Evolutionary conservation across 1,139 yeast genomes (phyloP).

Genomic region (Debaryomycetaceae sp.): DNA sequence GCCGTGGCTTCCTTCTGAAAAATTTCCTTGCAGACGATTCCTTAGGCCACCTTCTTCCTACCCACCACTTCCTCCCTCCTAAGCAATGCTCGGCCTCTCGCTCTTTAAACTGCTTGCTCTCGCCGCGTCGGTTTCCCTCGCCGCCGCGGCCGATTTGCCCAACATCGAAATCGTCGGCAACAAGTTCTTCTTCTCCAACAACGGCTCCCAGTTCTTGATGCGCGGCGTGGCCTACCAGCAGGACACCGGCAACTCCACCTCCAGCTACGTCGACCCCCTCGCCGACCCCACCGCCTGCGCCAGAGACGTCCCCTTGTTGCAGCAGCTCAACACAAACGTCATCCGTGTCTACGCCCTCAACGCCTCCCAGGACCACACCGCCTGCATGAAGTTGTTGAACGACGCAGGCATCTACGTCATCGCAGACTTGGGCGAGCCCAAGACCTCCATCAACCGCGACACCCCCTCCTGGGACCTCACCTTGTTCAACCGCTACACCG

Average conservation of each 20-base stretch:
- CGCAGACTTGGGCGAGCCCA: slow-evolving; percentile 65
- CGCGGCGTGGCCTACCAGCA: slow-evolving; percentile 74
- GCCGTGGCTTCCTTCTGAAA: too few species aligned
- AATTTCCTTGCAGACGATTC: too few species aligned
- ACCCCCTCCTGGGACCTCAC: slow-evolving; percentile 49
- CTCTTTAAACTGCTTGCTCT: slow-evolving; percentile 15
- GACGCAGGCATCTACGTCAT: slow-evolving; percentile 75
- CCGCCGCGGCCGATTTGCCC: slow-evolving; percentile 30
- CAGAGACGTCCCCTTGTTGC: slow-evolving; percentile 67
- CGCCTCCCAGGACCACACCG: slow-evolving; percentile 49
- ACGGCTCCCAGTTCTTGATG: slow-evolving; percentile 74
- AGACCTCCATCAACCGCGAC: slow-evolving; percentile 50
- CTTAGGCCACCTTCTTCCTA: slow-evolving; percentile 1
- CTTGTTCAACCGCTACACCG: slow-evolving; percentile 56
- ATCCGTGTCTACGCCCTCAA: slow-evolving; percentile 69
- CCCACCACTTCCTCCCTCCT: neutral
- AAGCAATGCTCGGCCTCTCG: too few species aligned
- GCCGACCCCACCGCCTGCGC: slow-evolving; percentile 34
- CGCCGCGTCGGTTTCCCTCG: slow-evolving; percentile 20
- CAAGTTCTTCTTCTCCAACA: slow-evolving; percentile 67
- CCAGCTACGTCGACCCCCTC: slow-evolving; percentile 13
- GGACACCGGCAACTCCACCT: slow-evolving; percentile 42
- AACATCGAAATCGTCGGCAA: slow-evolving; percentile 55
- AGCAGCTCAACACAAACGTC: slow-evolving; percentile 54
- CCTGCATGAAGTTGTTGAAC: slow-evolving; percentile 54